Evolutionary conservation across 1,284 basidiomycete genomes (phyloP), one percentile per base, ranked within the genome.

Genomic region (Sanghuangporus baumii): DNA sequence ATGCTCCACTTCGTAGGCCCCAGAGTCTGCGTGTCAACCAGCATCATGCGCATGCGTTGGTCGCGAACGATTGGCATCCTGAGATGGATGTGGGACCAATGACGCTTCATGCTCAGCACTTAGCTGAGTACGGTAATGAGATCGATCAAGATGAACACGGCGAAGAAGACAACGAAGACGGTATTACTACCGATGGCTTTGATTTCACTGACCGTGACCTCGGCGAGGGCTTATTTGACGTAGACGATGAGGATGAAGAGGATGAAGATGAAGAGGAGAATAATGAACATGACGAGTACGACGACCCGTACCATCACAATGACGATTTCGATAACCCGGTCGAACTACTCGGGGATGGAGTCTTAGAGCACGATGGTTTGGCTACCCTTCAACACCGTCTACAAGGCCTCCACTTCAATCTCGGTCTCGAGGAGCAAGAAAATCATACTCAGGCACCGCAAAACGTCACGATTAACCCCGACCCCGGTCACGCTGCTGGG

Each of bases 1-100:
- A 63, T 8, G 62, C 48, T 11, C 48, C 55, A n/a, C 51, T 63
- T 46, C 57, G 62, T 7, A 55, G 57, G n/a, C 61, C 61, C 0
- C 61, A 55, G 18, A 51, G 40, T 31, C 36, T 56, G 9, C 54
- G 34, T 23, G 43, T 56, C 23, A 46, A 40, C 20, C 20, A 26
- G 8, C 41, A 34, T 8, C 41, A 50, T 31, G 34, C 54, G 34
- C 18, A 48, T 8, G n/a, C 40, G 51, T 12, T 55, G 6, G 50
- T 38, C n/a, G 20, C 18, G 26, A 38, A 23, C 16, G 51, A 41
- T 48, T 9, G 47, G 47, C 18, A 9, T 48, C 47, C 26, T 31
- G 26, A 31, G 26, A 31, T 31, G 26, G 26, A 31, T 31, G 26
- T 31, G 26, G 26, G 26, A 31, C 26, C 26, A 31, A 31, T 31